Percentiles rank a stretch among this genome's conserved stretches.
These are phyloP conservation scores for Retiboletus fuscus DNA, from an alignment of 1,284 basidiomycete genomes.

Conservation along the genomic window DNA sequence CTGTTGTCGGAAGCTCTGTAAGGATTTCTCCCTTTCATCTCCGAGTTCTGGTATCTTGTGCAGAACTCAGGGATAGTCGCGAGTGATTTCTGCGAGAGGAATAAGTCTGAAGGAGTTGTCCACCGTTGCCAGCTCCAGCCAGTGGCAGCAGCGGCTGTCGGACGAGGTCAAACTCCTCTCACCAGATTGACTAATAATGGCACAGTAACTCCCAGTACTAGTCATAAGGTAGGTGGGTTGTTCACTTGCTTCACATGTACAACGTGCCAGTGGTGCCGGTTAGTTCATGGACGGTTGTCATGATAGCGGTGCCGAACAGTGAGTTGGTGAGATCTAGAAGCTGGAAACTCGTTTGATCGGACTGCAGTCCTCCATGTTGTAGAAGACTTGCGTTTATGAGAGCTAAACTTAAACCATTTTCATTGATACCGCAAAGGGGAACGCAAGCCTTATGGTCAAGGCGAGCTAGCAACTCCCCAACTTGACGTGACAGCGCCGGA, in stretches of 20 bases:
- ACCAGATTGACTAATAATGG: background rate
- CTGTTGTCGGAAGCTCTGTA: background rate
- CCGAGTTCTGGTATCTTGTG: background rate
- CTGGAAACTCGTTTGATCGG: background rate
- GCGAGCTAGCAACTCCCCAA: background rate
- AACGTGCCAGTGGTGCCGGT: background rate
- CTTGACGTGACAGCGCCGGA: no score
- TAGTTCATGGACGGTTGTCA: background rate
- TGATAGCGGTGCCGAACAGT: background rate
- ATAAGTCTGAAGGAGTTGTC: background rate
- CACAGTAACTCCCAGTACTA: background rate
- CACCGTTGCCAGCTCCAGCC: no score
- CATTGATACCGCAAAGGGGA: background rate
- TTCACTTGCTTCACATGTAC: background rate
- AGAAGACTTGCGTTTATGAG: background rate
- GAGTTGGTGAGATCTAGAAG: background rate
- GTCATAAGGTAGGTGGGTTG: background rate
- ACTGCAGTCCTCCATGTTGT: background rate
- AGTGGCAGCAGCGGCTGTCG: background rate
- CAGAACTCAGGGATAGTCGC: background rate
- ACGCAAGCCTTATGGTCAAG: background rate
- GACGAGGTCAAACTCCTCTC: background rate
- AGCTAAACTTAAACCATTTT: background rate
- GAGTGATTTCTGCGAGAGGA: background rate
- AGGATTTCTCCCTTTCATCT: conserved; percentile 9